These are phyloP conservation scores for Cordyceps sp. DNA, from an alignment of 2,329 filamentous ascomycete species.

Conservation along the genomic window DNA sequence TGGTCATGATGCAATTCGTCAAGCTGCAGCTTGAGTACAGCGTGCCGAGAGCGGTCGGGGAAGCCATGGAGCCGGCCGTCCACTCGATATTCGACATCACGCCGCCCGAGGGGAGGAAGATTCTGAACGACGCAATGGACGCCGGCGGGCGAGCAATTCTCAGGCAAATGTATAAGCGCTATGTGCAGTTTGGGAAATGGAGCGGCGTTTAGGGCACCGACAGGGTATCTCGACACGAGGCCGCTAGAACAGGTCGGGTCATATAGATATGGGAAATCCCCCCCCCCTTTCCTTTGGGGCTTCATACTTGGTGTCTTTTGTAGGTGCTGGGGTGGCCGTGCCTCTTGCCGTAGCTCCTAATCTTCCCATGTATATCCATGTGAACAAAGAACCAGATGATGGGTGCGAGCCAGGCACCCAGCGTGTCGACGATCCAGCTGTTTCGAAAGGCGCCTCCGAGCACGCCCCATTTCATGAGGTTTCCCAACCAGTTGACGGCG, in stretches of 20 bases:
- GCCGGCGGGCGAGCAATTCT: slow-evolving; percentile 40
- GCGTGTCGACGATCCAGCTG: slow-evolving; percentile 41
- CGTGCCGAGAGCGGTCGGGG: slow-evolving; percentile 31
- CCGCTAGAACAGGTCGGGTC: too few relatives aligned
- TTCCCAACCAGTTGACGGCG: slow-evolving; percentile 56
- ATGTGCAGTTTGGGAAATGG: slow-evolving; percentile 48
- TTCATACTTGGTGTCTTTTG: slow-evolving; percentile 13
- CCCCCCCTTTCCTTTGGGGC: not conserved
- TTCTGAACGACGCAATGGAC: slow-evolving; percentile 44
- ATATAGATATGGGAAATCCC: too few relatives aligned
- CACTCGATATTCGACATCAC: slow-evolving; percentile 44
- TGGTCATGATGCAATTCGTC: slow-evolving; percentile 41
- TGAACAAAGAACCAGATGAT: slow-evolving; percentile 42
- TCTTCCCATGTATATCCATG: slow-evolving; percentile 38
- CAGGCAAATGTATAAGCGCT: slow-evolving; percentile 39
- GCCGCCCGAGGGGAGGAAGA: slow-evolving; percentile 32
- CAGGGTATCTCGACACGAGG: too few relatives aligned
- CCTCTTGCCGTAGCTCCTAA: slow-evolving; percentile 36
- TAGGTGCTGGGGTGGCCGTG: slow-evolving; percentile 40
- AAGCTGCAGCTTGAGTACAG: slow-evolving; percentile 41
- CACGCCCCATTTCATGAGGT: slow-evolving; percentile 48
- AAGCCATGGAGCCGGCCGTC: slow-evolving; percentile 39
- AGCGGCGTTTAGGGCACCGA: slow-evolving; percentile 34
- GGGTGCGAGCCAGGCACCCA: slow-evolving; percentile 34
- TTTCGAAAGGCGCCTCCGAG: slow-evolving; percentile 40